Percentiles rank a stretch among this genome's conserved stretches.
Conservation (phyloP, 2,329 filamentous ascomycete species). For the Venturia effusa region DNA sequence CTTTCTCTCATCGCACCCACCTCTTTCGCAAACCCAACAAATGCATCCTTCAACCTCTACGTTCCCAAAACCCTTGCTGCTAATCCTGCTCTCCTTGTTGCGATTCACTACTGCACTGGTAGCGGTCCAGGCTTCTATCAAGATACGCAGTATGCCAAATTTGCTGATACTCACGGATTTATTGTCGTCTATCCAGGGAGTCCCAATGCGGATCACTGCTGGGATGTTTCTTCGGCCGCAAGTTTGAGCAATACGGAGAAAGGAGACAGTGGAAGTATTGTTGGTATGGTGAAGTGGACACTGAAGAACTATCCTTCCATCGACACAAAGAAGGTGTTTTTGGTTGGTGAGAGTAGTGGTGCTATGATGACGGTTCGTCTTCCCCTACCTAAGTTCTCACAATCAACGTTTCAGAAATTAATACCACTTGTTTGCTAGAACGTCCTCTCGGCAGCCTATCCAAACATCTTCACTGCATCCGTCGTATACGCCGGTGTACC, state of each 20-base stretch:
- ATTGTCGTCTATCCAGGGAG: constrained; percentile 45
- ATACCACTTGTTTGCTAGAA: constrained; percentile 16
- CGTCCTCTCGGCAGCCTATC: constrained; percentile 36
- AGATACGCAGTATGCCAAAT: constrained; percentile 39
- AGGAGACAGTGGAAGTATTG: constrained; percentile 40
- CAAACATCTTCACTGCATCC: constrained; percentile 38
- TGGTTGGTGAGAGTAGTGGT: constrained; percentile 38
- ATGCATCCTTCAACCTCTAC: constrained; percentile 11
- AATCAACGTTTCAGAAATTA: not conserved
- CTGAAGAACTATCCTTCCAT: constrained; percentile 34
- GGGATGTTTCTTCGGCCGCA: constrained; percentile 42
- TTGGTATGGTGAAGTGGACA: constrained; percentile 44
- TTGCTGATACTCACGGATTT: constrained; percentile 41
- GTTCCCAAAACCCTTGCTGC: constrained; percentile 15
- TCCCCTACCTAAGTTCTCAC: not conserved
- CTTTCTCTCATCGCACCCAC: not conserved
- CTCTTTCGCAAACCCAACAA: constrained; percentile 9
- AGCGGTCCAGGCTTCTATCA: constrained; percentile 37
- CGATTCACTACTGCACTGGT: constrained; percentile 42
- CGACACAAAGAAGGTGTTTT: constrained; percentile 37
- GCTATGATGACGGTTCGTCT: constrained; percentile 36
- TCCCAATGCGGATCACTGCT: constrained; percentile 38
- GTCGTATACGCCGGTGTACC: constrained; percentile 39
- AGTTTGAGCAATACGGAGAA: constrained; percentile 43
- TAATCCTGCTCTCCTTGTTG: constrained; percentile 20